Percentiles rank a stretch among this genome's conserved stretches.
Conservation (phyloP, 1,284 basidiomycete genomes). For the Irpex rosettiformis region DNA sequence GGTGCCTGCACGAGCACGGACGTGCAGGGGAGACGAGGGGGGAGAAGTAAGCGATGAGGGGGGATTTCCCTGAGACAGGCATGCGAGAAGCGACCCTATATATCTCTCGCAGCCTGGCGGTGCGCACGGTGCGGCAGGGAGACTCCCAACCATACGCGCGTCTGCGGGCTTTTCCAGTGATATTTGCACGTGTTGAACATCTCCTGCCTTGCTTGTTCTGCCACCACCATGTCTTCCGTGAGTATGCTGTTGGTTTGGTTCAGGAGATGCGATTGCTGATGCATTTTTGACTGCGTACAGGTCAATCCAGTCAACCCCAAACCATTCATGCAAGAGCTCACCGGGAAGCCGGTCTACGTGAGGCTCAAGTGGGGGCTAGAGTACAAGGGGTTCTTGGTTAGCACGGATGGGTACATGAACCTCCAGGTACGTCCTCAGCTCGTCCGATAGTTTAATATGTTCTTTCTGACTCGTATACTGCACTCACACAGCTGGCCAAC, state of each 20-base stretch:
- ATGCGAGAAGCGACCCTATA: not conserved
- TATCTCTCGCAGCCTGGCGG: slow-evolving; percentile 3
- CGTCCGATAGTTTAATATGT: slow-evolving; percentile 4
- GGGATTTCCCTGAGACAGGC: not conserved
- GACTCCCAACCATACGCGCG: not conserved
- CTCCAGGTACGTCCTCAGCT: slow-evolving; percentile 69
- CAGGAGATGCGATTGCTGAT: slow-evolving; percentile 17
- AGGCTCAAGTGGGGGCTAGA: slow-evolving; percentile 98
- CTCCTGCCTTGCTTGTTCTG: slow-evolving; percentile 26
- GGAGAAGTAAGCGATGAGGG: slow-evolving; percentile 8
- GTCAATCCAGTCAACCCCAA: slow-evolving; percentile 97
- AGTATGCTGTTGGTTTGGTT: slow-evolving; percentile 16
- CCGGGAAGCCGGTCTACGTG: slow-evolving; percentile 95
- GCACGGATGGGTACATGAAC: slow-evolving; percentile 99
- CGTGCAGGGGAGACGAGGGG: slow-evolving; percentile 9
- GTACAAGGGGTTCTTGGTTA: slow-evolving; percentile 98
- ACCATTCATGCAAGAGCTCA: slow-evolving; percentile 97
- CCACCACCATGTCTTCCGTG: slow-evolving; percentile 57
- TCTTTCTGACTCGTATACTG: slow-evolving; percentile 8
- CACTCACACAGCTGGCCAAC: slow-evolving; percentile 79
- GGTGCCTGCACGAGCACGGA: no score
- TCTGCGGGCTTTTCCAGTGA: slow-evolving; percentile 25
- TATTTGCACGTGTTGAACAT: slow-evolving; percentile 53
- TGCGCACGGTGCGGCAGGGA: no score
- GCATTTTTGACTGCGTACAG: slow-evolving; percentile 36